Percentiles rank a stretch among this genome's conserved stretches.
These are phyloP conservation scores for Xylariaceae sp. DNA, from an alignment of 2,329 filamentous ascomycete genomes.

Conservation along the genomic window DNA sequence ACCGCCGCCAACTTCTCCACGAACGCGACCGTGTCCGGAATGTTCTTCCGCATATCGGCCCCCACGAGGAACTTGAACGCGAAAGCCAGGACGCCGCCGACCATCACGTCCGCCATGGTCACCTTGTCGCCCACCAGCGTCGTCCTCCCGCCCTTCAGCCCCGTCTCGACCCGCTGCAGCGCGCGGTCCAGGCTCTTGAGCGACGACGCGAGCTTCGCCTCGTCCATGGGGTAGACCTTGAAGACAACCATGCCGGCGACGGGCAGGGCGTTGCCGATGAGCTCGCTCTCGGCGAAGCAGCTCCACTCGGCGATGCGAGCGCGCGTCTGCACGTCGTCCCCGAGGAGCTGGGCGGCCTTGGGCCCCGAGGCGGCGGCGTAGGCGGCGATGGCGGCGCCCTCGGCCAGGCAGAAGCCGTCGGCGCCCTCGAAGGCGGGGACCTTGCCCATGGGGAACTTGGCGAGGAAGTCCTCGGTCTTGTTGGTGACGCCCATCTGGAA, in stretches of 20 bases:
- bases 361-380: conserved; percentile 44
- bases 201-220: conserved; percentile 16
- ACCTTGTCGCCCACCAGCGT: conserved; percentile 28
- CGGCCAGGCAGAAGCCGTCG: conserved; percentile 41
- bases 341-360: conserved; percentile 39
- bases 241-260: conserved; percentile 22
- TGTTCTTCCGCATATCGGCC: conserved; percentile 29
- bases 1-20: conserved; percentile 24
- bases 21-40: conserved; percentile 29
- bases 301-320: conserved; percentile 43
- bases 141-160: conserved; percentile 29
- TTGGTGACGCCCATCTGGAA: conserved; percentile 40
- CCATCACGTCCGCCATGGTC: conserved; percentile 34
- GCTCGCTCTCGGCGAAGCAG: conserved; percentile 35
- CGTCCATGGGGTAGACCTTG: conserved; percentile 25
- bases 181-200: conserved; percentile 22
- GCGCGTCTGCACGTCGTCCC: conserved; percentile 33
- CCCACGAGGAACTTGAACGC: conserved; percentile 26
- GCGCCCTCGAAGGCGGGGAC: conserved; percentile 44
- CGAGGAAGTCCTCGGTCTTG: conserved; percentile 38
- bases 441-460: conserved; percentile 50
- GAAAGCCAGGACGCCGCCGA: conserved; percentile 23
- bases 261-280: conserved; percentile 19
- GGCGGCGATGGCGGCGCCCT: conserved; percentile 42
- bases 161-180: conserved; percentile 25